Evolutionary conservation across 805 yeast species (phyloP).

Genomic region (Candida silvatica): DNA sequence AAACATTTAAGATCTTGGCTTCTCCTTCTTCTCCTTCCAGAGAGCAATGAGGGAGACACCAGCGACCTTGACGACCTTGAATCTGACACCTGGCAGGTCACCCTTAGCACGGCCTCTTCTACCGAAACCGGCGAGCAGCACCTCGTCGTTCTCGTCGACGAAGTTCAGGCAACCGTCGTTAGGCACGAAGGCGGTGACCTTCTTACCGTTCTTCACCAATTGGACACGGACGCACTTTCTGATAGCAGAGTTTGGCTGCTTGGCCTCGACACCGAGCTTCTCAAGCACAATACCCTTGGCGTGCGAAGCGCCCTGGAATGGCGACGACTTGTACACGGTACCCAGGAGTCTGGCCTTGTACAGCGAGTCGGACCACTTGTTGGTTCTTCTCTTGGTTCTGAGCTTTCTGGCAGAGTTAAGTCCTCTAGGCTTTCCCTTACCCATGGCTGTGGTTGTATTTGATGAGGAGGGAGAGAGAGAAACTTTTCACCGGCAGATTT

Average conservation of each 20-base stretch:
- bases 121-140: slow-evolving; percentile 99
- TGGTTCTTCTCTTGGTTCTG: slow-evolving; percentile 99
- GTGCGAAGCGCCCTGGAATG: slow-evolving; percentile 99
- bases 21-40: slow-evolving; percentile 99
- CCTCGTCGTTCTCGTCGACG: slow-evolving; percentile 99
- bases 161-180: slow-evolving; percentile 99
- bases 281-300: slow-evolving; percentile 99
- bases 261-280: slow-evolving; percentile 99
- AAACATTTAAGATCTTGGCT: slow-evolving; percentile 99
- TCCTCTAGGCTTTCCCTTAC: slow-evolving; percentile 99
- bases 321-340: slow-evolving; percentile 99
- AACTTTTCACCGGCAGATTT: too few species aligned
- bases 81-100: slow-evolving; percentile 99
- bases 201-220: slow-evolving; percentile 99
- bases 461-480: too few species aligned
- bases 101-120: slow-evolving; percentile 99
- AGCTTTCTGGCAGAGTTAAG: slow-evolving; percentile 99
- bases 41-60: slow-evolving; percentile 99
- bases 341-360: slow-evolving; percentile 99
- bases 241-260: slow-evolving; percentile 99
- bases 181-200: slow-evolving; percentile 99
- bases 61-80: slow-evolving; percentile 99
- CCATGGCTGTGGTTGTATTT: too few species aligned
- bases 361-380: slow-evolving; percentile 99
- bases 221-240: slow-evolving; percentile 99